Base-by-base conservation (phyloP, 169 alveolate species). In the Amoebophrya sp. region DNA sequence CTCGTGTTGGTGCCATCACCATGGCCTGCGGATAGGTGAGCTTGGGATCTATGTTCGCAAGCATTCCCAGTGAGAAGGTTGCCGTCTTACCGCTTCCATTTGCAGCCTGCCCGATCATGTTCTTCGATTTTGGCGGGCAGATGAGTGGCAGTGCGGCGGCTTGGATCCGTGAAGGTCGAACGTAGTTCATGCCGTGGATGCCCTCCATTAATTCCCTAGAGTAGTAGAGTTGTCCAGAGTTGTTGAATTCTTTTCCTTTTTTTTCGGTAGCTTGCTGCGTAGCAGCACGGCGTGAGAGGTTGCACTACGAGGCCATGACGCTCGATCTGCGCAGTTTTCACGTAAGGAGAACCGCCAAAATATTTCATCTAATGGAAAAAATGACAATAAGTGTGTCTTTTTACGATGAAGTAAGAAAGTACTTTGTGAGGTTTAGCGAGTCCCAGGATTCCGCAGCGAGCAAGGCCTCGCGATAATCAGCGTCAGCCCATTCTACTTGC, bases 11-110 rank as follows among this genome's bases (percentile, higher is more conserved):
- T 53, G 99, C 98, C 53, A 98, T 96, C 83, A 98, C 95, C 91
- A 98, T 91, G 35, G 99, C 99, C 93, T 96, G 96, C 40, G 95
- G 94, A 54, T 90, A 41, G 66, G 0, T 3, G n/a, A 89, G 25
- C 40, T 14, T n/a, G 10, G 77, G 39, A 12, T n/a, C 77, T 1
- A 35, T n/a, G 32, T 33, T 0, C 47, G 53, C 7, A 25, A 35
- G 83, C 92, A 89, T 94, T 3, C 99, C 98, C 88, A 98, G 93
- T 12, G 98, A 97, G 94, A 98, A 98, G 18, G 99, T 98, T 1
- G 98, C 99, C 0, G 99, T 98, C 95, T 98, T 98, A 39, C 99
- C 99, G 89, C 99, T 95, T 23, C 99, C 99, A 92, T 98, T 98
- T 92, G 97, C 98, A 0, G 99, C 97, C 94, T 98, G 99, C 25